Evolutionary conservation across 176 grass and related monocot genomes (phyloP), one percentile per base, ranked within the genome.

Genomic region (Eleusine indica): DNA sequence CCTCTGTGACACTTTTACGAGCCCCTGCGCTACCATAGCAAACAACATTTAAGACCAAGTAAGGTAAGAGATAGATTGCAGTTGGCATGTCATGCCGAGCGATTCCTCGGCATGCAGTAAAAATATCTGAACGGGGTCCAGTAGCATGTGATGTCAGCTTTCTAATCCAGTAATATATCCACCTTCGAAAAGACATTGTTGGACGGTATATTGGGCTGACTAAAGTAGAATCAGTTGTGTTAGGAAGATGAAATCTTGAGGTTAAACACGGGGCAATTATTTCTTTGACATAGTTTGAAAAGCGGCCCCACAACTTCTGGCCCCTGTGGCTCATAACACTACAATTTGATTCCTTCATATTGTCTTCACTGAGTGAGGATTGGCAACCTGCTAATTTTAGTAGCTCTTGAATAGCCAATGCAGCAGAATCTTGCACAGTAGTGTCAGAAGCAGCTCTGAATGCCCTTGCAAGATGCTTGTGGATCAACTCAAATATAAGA

Each of bases 401-500:
- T 84, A 95, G 91, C 83, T 98, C 95, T 79, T 98, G 95, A 89
- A 98, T 98, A 75, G 95, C 95, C 63, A 98, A 95, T 76, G 95
- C 95, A 80, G 95, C 95, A 79, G 95, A 91, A 87, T 98, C 95
- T 74, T 98, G 92, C 75, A 95, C 91, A 42, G 87, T 86, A 48
- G 95, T 98, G 74, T 91, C 92, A 85, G 90, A 89, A 88, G 95
- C 92, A 82, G 91, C 92, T 87, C 92, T 94, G 89, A 98, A 98
- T 79, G 95, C 89, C 67, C 92, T 92, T 82, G 95, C 92, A 82
- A 98, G 88, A 93, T 98, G 95, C 71, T 95, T 98, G 82, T 94
- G 80, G 80, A 98, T 98, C 80, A 98, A 98, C 84, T 98, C 95
- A 88, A 95, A 98, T 86, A 95, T 98, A 63, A 98, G 90, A 88